A percentile compares a stretch with the other conserved stretches of the same genome.
These are phyloP conservation scores for Erysiphe pulchra DNA, from an alignment of 2,329 filamentous ascomycete species.

Conservation along the genomic window DNA sequence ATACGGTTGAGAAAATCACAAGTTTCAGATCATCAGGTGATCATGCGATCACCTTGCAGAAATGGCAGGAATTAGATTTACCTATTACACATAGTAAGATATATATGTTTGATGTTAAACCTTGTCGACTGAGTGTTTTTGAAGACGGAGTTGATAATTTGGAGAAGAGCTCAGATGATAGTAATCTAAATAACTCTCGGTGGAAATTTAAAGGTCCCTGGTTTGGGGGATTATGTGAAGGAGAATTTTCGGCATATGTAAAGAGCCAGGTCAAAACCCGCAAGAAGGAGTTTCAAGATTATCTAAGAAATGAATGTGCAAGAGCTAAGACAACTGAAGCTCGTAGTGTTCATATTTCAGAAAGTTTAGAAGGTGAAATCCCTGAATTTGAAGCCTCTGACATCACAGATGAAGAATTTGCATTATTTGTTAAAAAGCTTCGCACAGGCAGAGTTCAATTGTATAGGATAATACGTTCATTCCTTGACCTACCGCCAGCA, in stretches of 20 bases:
- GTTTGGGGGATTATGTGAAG: conserved; percentile 35
- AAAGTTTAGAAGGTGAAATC: background rate
- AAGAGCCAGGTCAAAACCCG: conserved; percentile 25
- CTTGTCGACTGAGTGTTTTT: conserved; percentile 25
- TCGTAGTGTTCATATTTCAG: conserved; percentile 6
- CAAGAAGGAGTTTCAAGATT: conserved; percentile 27
- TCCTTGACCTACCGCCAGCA: conserved; percentile 26
- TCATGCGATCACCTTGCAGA: conserved; percentile 54
- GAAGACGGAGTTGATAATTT: conserved; percentile 26
- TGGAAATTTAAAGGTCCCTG: conserved; percentile 45
- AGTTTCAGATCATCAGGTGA: conserved; percentile 68
- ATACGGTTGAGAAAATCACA: conserved; percentile 69
- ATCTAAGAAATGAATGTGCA: conserved; percentile 24
- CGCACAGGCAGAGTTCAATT: conserved; percentile 25
- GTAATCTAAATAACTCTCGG: conserved; percentile 17
- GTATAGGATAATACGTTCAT: conserved; percentile 28
- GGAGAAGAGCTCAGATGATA: conserved; percentile 7
- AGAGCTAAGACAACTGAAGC: conserved; percentile 17
- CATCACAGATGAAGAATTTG: conserved; percentile 25
- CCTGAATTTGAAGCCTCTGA: conserved; percentile 9
- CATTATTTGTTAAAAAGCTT: conserved; percentile 24
- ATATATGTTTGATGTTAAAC: conserved; percentile 2
- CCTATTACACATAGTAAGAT: conserved; percentile 31
- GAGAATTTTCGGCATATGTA: conserved; percentile 31
- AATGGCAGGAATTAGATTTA: conserved; percentile 63